Conservation (phyloP, 345 rosid species). For the Psidium friedrichsthalianum region DNA sequence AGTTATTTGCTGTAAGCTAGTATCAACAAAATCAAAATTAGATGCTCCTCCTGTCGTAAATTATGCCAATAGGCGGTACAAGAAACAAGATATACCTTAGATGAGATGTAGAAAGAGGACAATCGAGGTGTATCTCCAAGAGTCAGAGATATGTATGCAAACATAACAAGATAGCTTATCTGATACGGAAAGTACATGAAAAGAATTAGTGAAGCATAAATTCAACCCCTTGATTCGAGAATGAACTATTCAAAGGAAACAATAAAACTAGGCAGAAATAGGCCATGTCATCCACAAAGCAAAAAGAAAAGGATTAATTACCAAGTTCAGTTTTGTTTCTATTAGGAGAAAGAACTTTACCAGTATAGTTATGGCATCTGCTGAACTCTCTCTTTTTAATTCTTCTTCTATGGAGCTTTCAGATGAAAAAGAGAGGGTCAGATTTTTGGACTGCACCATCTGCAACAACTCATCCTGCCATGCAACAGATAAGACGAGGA, state of each 20-base stretch:
- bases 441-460: constrained; percentile 54
- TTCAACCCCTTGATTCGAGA: neutral
- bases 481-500: constrained; percentile 1
- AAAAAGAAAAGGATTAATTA: neutral
- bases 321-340: neutral
- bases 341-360: constrained; percentile 18
- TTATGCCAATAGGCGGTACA: neutral
- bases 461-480: constrained; percentile 80
- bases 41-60: neutral
- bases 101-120: constrained; percentile 65
- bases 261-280: neutral
- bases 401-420: constrained; percentile 97
- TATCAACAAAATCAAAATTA: neutral
- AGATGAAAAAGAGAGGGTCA: constrained; percentile 85
- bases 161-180: constrained; percentile 99
- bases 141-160: constrained; percentile 88
- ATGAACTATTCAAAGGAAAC: neutral
- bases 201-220: neutral
- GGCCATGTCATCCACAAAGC: neutral
- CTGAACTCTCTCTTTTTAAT: constrained; percentile 91
- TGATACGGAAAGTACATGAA: constrained; percentile 16
- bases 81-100: constrained; percentile 46
- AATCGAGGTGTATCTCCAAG: constrained; percentile 69
- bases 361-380: constrained; percentile 82
- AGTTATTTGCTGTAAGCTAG: neutral